phyloP scores from a whole-genome alignment of 495 filamentous ascomycete species.

The Pyrenula massariospora region DNA sequence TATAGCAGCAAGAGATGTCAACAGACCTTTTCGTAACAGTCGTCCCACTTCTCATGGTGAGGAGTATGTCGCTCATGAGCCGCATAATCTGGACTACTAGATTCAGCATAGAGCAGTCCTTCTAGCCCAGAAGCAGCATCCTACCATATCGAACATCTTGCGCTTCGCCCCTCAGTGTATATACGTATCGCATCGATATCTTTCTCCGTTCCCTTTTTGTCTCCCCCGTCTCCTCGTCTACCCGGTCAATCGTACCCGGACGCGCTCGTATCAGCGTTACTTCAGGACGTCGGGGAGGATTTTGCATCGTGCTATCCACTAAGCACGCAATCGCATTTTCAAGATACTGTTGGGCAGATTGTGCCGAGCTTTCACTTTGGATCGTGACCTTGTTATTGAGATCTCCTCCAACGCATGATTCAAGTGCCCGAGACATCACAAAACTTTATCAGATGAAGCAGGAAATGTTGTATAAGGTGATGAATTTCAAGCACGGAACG shows the following conservation, averaged over 20 bases:
- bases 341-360: neutral
- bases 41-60: neutral
- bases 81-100: neutral
- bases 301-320: neutral
- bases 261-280: neutral
- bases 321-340: neutral
- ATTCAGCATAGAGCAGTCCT: neutral
- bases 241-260: neutral
- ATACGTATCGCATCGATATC: neutral
- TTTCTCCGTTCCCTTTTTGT: neutral
- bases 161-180: neutral
- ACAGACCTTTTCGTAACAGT: neutral
- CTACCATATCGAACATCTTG: neutral
- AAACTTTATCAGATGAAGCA: no score
- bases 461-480: no score
- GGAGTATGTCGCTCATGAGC: neutral
- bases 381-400: no score
- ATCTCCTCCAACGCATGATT: no score
- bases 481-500: no score
- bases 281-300: neutral
- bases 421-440: no score
- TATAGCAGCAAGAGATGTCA: neutral
- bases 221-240: neutral
- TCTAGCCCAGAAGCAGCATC: neutral
- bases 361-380: no score